These are phyloP conservation scores for Erythrophleum ivorense DNA, from an alignment of 331 rosid species.

Conservation along the genomic window DNA sequence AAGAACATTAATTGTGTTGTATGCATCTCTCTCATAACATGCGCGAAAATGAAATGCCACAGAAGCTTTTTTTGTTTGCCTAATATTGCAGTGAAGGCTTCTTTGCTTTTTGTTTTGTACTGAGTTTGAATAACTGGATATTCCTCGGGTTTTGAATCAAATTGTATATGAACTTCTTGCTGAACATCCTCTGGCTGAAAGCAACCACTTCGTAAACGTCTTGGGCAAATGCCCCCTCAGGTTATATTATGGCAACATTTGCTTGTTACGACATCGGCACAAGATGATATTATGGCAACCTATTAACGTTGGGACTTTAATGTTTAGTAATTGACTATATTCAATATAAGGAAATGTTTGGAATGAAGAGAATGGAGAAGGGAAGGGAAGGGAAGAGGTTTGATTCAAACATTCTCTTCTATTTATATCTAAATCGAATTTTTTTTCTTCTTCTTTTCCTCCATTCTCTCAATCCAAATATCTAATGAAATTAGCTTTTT, in stretches of 20 bases:
- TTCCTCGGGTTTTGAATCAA: conserved; percentile 80
- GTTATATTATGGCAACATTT: conserved; percentile 45
- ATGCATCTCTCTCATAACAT: neutral
- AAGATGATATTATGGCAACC: conserved; percentile 23
- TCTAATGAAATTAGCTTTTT: too few species aligned
- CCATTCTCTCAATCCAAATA: neutral
- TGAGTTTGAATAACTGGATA: conserved; percentile 25
- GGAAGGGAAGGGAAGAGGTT: neutral
- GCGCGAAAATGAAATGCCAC: conserved; percentile 23
- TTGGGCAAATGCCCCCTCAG: conserved; percentile 98
- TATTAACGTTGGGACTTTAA: conserved; percentile 12
- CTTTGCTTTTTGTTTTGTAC: conserved; percentile 2
- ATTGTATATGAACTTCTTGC: conserved; percentile 94
- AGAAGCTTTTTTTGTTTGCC: conserved; percentile 13
- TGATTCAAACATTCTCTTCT: neutral
- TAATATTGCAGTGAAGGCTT: conserved; percentile 14
- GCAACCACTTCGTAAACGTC: conserved; percentile 95
- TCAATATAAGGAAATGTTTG: neutral
- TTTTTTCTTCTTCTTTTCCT: neutral
- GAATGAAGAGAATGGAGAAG: neutral
- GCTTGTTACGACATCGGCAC: neutral
- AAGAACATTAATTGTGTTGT: neutral
- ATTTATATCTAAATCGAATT: neutral
- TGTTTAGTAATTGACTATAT: neutral
- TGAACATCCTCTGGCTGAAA: conserved; percentile 95